phyloP scores from a whole-genome alignment of 2,329 filamentous ascomycete species.

The Pseudogymnoascus sp. region DNA sequence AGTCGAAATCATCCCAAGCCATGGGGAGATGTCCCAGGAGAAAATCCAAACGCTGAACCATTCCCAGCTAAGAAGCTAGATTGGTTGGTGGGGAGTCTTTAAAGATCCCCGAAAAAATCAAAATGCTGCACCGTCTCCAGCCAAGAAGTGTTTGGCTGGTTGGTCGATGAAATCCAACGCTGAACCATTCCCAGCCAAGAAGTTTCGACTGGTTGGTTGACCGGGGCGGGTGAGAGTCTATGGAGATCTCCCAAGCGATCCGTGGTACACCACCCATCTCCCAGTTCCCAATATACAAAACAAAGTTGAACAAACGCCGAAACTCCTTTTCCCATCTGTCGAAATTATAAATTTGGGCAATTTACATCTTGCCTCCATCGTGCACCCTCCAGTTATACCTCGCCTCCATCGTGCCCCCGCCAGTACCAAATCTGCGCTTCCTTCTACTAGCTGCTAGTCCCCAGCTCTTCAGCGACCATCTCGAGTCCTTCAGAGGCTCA shows the following conservation, averaged over 20 bases:
- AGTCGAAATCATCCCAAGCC: too few species aligned
- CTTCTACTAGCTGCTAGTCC: background rate
- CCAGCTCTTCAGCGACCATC: background rate
- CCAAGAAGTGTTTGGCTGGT: background rate
- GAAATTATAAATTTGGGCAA: background rate
- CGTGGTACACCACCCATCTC: background rate
- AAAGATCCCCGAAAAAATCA: background rate
- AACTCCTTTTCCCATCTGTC: background rate
- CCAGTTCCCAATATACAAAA: background rate
- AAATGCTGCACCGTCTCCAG: background rate
- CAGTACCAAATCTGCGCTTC: background rate
- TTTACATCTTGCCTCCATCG: background rate
- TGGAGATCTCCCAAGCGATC: background rate
- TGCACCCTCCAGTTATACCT: background rate
- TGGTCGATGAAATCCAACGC: too few species aligned
- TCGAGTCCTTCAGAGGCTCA: background rate
- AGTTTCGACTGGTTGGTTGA: too few species aligned
- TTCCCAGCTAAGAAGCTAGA: background rate
- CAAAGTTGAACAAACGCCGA: background rate
- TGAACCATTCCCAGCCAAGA: too few species aligned
- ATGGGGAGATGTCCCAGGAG: background rate
- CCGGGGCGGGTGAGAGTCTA: too few species aligned
- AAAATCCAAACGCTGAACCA: background rate
- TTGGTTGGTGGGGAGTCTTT: too few species aligned
- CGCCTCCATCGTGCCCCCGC: background rate